Conservation (phyloP, 129 eudicot species). For the Centaurea solstitialis region DNA sequence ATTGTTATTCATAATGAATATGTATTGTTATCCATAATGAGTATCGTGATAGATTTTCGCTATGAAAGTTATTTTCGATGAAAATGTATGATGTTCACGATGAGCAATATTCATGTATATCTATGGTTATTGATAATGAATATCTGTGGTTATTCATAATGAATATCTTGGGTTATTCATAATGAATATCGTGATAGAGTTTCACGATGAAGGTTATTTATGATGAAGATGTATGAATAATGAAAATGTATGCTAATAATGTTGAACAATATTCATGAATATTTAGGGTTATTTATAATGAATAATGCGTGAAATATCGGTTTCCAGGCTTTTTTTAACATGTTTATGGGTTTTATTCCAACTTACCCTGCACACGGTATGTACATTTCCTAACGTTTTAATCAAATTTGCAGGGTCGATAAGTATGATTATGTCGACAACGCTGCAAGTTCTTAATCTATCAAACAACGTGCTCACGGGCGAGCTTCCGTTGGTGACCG, state of each 20-base stretch:
- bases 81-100: too few species aligned
- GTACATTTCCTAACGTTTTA: not conserved
- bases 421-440: slow-evolving; percentile 77
- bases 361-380: not conserved
- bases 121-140: too few species aligned
- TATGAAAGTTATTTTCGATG: too few species aligned
- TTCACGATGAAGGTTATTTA: too few species aligned
- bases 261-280: too few species aligned
- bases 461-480: slow-evolving; percentile 82
- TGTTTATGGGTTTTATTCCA: not conserved
- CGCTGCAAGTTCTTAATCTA: slow-evolving; percentile 67
- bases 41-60: not conserved
- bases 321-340: too few species aligned
- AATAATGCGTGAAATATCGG: not conserved
- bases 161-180: too few species aligned
- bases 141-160: too few species aligned
- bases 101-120: too few species aligned
- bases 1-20: not conserved
- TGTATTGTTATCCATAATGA: not conserved
- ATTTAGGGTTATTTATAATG: not conserved
- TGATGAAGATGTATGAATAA: too few species aligned
- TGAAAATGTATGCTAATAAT: too few species aligned
- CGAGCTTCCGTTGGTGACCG: slow-evolving; percentile 89
- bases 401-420: slow-evolving; percentile 62
- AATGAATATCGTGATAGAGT: too few species aligned